Evolutionary conservation across 495 filamentous ascomycete genomes (phyloP), one percentile per base, ranked within the genome.

Genomic region (Podospora sp.): DNA sequence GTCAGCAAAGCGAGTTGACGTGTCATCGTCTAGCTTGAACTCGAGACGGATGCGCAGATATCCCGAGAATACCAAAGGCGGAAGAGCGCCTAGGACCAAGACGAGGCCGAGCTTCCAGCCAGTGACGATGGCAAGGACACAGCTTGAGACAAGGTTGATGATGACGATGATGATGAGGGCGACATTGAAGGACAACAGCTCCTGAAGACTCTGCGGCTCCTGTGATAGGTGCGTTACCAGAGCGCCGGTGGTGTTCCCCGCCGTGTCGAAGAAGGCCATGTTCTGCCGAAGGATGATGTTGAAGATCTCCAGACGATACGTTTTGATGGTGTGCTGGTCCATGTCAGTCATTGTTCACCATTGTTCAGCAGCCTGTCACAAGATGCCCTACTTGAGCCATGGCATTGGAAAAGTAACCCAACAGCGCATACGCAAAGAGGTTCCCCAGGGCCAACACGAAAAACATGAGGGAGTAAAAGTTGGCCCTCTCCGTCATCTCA

Each of bases 181-280:
- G 68, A 85, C 78, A 62, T 86, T 86, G 27, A 76, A 70, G 18
- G 85, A 84, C 20, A 89, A 72, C 2, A 91, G 77, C 59, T 90
- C 86, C 68, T 91, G 84, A 0, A 91, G 67, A 21, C 83, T 78
- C 26, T 82, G 85, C 0, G 88, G 86, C 60, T 88, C 82, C 46
- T 79, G 80, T 6, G 83, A 80, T 1, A 90, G 78, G 11, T 81
- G 82, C 3, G 85, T 82, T 6, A 83, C 82, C 49, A 92, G 74
- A 1, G 88, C 80, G 2, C 89, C 89, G 9, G 84, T 78, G 3
- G 86, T 84, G 66, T 90, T 88, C 25, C 85, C 81, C 29, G 78
- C 73, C 1, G 75, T 73, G 74, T 92, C 89, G 68, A 88, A 92
- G 73, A 89, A 91, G 0, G 78, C 71, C 36, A 85, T 82, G 51